Conservation (phyloP, 2,329 filamentous ascomycete species). For the Gnomoniopsis smithogilvyi region DNA sequence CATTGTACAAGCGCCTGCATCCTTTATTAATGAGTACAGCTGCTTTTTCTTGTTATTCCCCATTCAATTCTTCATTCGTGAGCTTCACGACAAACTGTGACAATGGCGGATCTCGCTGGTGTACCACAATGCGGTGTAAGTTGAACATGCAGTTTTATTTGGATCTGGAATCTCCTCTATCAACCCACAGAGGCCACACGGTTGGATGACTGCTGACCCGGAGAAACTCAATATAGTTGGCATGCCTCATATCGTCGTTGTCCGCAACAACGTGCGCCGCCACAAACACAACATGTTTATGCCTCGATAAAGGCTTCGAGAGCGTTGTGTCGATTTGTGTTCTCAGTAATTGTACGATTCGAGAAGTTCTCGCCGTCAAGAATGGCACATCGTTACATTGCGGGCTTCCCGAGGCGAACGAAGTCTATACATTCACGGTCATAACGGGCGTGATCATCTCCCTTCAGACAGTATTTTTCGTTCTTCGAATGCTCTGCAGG, state of each 20-base stretch:
- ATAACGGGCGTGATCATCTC: conserved; percentile 23
- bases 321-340: not conserved
- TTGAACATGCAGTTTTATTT: not conserved
- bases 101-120: not conserved
- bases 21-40: too few species aligned
- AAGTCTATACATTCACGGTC: not conserved
- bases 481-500: conserved; percentile 33
- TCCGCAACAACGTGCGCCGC: not conserved
- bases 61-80: too few species aligned
- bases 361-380: not conserved
- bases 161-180: too few species aligned
- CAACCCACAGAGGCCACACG: not conserved
- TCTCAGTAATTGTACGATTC: not conserved
- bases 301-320: not conserved
- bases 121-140: conserved; percentile 3
- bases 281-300: conserved; percentile 3
- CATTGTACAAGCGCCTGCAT: too few species aligned
- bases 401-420: not conserved
- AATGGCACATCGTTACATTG: not conserved
- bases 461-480: conserved; percentile 33
- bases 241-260: not conserved
- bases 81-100: not conserved
- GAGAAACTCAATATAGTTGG: not conserved
- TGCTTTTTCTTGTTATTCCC: too few species aligned
- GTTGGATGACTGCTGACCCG: not conserved